These are phyloP conservation scores for Phragmites australis DNA, from an alignment of 176 grass and related monocot genomes.

Conservation along the genomic window DNA sequence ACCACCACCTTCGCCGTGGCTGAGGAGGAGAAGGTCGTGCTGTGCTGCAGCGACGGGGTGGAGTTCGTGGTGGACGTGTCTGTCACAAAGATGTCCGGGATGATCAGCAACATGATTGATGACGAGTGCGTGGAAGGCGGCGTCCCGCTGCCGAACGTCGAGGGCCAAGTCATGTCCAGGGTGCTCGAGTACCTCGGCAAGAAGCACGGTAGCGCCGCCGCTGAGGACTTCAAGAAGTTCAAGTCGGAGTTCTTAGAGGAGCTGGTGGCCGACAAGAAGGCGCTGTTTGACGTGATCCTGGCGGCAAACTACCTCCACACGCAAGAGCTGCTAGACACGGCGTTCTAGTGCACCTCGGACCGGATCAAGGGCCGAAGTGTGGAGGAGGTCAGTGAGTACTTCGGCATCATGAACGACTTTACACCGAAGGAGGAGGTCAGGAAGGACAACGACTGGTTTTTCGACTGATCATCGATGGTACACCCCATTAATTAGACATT, in stretches of 20 bases:
- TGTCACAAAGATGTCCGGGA: background rate
- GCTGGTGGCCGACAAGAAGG: background rate
- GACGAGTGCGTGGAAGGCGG: background rate
- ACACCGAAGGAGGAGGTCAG: background rate
- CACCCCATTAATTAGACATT: no score
- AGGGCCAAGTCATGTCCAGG: background rate
- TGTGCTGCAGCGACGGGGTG: background rate
- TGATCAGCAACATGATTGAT: background rate
- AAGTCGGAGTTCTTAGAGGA: background rate
- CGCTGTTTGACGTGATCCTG: constrained; percentile 3
- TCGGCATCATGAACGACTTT: background rate
- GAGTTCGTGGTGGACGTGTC: background rate
- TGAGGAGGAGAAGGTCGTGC: background rate
- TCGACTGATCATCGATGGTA: background rate
- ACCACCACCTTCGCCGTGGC: background rate
- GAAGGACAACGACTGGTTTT: background rate
- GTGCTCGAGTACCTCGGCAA: background rate
- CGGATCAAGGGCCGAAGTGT: background rate
- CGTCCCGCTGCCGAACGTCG: background rate
- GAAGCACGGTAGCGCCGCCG: background rate
- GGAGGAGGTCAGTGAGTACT: background rate
- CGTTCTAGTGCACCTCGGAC: background rate
- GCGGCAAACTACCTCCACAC: background rate
- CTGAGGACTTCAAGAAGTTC: background rate
- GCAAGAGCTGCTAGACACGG: background rate